Base-by-base conservation (phyloP, 345 rosid species). In the Aegle marmelos region DNA sequence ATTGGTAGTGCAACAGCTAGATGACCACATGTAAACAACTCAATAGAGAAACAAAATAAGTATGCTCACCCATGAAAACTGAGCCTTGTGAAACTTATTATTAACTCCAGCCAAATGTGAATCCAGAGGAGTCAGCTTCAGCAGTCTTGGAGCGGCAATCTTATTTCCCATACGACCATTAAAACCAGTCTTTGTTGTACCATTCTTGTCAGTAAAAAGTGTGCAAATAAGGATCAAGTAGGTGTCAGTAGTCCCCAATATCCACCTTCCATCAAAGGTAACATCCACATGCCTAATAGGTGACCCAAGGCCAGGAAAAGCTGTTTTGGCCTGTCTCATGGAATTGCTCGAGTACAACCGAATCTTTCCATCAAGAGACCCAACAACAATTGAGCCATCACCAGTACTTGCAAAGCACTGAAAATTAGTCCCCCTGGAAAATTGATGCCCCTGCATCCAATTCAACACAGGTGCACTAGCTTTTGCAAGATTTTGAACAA, bases 401-500 rank as follows among this genome's bases (percentile, higher is more conserved):
- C 99, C 99, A 41, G 99, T 93, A 76, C 95, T 91, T 57, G 98
- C 99, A 85, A 96, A 93, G 90, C 98, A 94, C 85, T 91, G 98
- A 76, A 96, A 96, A 80, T 96, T 94, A 54, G 98, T 96, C 22
- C 99, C 99, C 86, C 98, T 90, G n/a, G 97, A 92, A 75, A 96
- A 96, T 87, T 94, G 98, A 87, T 96, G 99, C 53, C 99, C 99
- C 45, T 94, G 98, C 0, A 91, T 74, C 99, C 98, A 96, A 74
- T 90, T 92, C 87, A 94, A 83, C 22, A 94, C 95, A 41, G 99
- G 97, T 17, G 87, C 76, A 83, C 78, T 86, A 7, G 91, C 84
- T 79, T 81, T 79, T 59, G 91, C 97, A 78, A 96, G 93, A 84
- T 94, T 79, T 88, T 96, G 99, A 85, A 96, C 98, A 81, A 94